Conservation (phyloP, 75 land plant genomes). For the Sequoiadendron giganteum region DNA sequence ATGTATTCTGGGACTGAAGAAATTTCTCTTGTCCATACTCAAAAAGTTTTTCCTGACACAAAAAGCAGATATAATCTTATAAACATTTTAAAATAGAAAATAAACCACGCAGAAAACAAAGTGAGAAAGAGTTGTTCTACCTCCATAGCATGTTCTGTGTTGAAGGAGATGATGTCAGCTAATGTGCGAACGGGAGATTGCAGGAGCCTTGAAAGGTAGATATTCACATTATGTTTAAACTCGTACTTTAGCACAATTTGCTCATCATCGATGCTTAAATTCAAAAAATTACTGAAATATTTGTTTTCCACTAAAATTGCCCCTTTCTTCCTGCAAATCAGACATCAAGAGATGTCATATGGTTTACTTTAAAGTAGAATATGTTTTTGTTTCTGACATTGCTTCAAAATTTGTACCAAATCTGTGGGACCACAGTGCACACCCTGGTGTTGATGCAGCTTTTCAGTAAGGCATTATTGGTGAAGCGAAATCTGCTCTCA, state of each 20-base stretch:
- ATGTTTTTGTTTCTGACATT: neutral
- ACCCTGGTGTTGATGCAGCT: neutral
- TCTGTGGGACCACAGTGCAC: neutral
- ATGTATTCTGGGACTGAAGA: slow-evolving; percentile 30
- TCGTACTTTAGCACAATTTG: slow-evolving; percentile 1
- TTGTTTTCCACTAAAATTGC: slow-evolving; percentile 19
- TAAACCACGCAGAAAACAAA: neutral
- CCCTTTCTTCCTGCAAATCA: slow-evolving; percentile 15
- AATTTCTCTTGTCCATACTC: slow-evolving; percentile 44
- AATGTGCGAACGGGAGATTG: slow-evolving; percentile 24
- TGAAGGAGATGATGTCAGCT: slow-evolving; percentile 25
- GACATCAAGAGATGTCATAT: too few relatives aligned
- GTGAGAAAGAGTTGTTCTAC: neutral
- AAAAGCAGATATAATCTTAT: neutral
- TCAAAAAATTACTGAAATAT: neutral
- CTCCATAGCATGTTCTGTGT: slow-evolving; percentile 13
- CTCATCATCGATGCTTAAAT: neutral
- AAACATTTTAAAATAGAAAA: neutral
- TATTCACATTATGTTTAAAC: slow-evolving; percentile 19
- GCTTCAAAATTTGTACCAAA: neutral
- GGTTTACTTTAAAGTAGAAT: neutral
- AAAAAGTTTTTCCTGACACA: slow-evolving; percentile 32
- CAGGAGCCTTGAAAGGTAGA: slow-evolving; percentile 17
- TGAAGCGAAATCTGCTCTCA: neutral
- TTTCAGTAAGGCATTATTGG: neutral